Evolutionary conservation across 2,329 filamentous ascomycete genomes (phyloP), one percentile per base, ranked within the genome.

Genomic region (Colletotrichum cereale): DNA sequence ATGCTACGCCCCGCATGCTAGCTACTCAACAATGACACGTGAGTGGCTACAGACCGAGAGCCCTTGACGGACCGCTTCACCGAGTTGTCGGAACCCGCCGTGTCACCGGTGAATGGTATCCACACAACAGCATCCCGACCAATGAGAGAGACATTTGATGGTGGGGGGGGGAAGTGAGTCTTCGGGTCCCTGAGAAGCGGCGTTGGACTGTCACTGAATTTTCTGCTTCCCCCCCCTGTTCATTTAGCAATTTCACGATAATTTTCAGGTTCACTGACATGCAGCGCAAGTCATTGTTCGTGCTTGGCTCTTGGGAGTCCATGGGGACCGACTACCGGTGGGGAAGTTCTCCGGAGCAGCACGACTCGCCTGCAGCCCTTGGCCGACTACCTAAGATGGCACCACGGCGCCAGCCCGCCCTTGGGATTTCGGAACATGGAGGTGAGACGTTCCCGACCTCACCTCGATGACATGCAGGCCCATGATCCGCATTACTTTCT

Each of bases 1-100:
- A n/a, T 31, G 56, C 57, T 47, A 40, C 68, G 65, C 58, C 65
- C 68, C 68, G 36, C 57, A 67, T 71, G 65, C 26, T 66, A 67
- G 53, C 48, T 31, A 42, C 40, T 24, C 56, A 7, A 29, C 24
- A 42, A 38, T 47, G 65, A 31, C 53, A 68, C 53, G 4, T 24
- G 57, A 68, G 58, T 71, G 68, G 68, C 44, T 71, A 14, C 18
- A 38, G 57, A 53, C 58, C 52, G 58, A 56, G 7, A 24, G 14
- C 29, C 52, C 38, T 40, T n/a, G n/a, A 21, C 11, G 29, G 12
- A 8, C 7, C 7, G 11, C 44, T 48, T 34, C 31, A 61, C 40
- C 36, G 31, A 21, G 14, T 14, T 16, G 18, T 63, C 68, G 68
- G 68, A 68, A n/a, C 21, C 56, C 68, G 68, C 68, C 68, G 68